These are phyloP conservation scores for Pachyrhizus erosus DNA, from an alignment of 306 rosid genomes.

Conservation along the genomic window DNA sequence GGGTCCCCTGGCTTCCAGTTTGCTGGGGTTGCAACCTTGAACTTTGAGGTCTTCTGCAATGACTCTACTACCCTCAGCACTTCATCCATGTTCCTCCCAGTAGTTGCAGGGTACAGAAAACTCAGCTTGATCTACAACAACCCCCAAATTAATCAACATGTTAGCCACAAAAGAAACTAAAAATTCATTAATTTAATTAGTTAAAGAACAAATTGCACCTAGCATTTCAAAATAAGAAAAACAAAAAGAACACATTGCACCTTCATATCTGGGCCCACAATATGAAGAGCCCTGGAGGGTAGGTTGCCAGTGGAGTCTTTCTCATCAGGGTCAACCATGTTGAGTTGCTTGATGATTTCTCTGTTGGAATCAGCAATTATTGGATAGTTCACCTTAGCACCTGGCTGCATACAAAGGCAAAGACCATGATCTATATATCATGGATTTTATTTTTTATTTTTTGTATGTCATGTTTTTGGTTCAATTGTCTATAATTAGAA, in stretches of 20 bases:
- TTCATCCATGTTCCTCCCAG: conserved; percentile 90
- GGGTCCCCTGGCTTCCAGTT: conserved; percentile 78
- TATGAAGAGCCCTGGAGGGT: conserved; percentile 88
- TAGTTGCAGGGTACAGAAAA: conserved; percentile 79
- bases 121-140: conserved; percentile 66
- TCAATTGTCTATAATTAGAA: not conserved
- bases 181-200: not conserved
- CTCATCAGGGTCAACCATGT: conserved; percentile 88
- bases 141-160: not conserved
- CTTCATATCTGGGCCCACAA: conserved; percentile 76
- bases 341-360: conserved; percentile 76
- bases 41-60: conserved; percentile 62
- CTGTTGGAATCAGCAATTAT: conserved; percentile 68
- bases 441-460: no score
- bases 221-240: no score
- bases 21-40: conserved; percentile 74
- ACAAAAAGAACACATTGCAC: conserved; percentile 27
- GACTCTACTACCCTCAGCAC: conserved; percentile 85
- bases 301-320: conserved; percentile 61
- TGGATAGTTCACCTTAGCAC: conserved; percentile 71
- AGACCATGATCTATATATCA: not conserved
- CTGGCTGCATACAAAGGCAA: conserved; percentile 54
- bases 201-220: conserved; percentile 40
- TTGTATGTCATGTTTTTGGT: not conserved
- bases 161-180: not conserved